These are phyloP conservation scores for Phialophora expanda DNA, from an alignment of 2,329 filamentous ascomycete genomes.

Conservation along the genomic window DNA sequence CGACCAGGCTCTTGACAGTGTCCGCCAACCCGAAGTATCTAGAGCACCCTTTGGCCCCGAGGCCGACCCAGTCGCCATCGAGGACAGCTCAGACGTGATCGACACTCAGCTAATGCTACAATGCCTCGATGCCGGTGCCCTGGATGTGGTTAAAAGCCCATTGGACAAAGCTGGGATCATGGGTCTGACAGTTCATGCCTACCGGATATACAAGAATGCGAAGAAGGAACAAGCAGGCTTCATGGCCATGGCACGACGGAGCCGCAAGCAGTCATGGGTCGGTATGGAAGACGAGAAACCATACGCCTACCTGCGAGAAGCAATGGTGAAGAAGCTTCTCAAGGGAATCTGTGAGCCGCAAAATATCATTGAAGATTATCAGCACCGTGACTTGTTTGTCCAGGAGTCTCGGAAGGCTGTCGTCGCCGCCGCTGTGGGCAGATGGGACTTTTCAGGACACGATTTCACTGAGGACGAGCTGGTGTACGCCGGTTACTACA, in stretches of 20 bases:
- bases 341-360: constrained; percentile 79
- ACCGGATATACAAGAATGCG: constrained; percentile 78
- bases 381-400: constrained; percentile 69
- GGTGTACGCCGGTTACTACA: constrained; percentile 79
- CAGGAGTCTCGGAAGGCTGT: constrained; percentile 66
- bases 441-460: constrained; percentile 89
- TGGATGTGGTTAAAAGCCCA: constrained; percentile 83
- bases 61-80: constrained; percentile 36
- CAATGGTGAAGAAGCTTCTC: constrained; percentile 92
- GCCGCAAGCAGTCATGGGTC: constrained; percentile 88
- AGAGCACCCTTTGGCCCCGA: constrained; percentile 33
- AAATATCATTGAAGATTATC: constrained; percentile 66
- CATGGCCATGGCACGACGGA: constrained; percentile 69
- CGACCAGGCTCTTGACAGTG: constrained; percentile 28
- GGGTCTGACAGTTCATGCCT: constrained; percentile 79
- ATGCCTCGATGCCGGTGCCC: constrained; percentile 83
- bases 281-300: constrained; percentile 83
- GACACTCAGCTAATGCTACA: constrained; percentile 65
- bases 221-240: constrained; percentile 73
- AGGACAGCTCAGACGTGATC: constrained; percentile 46
- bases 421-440: constrained; percentile 72
- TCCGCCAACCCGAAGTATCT: constrained; percentile 21
- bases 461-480: constrained; percentile 89
- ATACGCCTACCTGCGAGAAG: constrained; percentile 86
- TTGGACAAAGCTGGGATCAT: constrained; percentile 74